phyloP scores from a whole-genome alignment of 2,329 filamentous ascomycete genomes.

The Catunica adiposa region DNA sequence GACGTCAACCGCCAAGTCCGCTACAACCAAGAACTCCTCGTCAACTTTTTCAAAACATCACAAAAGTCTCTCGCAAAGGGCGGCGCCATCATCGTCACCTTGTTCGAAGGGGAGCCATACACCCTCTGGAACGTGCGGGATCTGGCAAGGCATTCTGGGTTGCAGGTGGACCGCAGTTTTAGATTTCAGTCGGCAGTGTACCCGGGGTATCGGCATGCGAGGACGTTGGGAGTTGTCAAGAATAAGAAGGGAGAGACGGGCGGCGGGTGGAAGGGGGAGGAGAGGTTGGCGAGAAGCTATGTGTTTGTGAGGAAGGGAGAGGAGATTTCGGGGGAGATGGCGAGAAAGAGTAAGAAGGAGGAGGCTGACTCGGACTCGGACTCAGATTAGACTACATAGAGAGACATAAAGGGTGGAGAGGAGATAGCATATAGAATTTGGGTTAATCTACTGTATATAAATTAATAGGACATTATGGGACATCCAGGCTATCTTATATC shows the following conservation, averaged over 20 bases:
- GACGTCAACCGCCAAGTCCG: constrained; percentile 91
- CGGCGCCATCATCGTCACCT: constrained; percentile 58
- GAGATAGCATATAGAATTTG: not conserved
- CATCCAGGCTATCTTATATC: too few relatives aligned
- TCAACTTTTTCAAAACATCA: constrained; percentile 47
- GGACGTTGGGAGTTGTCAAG: constrained; percentile 51
- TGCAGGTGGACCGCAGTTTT: constrained; percentile 55
- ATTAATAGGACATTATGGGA: not conserved
- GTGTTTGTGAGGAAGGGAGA: constrained; percentile 46
- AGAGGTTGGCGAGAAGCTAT: constrained; percentile 37
- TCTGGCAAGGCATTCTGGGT: constrained; percentile 59
- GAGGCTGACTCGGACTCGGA: constrained; percentile 22
- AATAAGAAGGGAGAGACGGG: constrained; percentile 29
- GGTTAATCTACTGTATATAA: not conserved
- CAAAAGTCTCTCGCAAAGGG: constrained; percentile 29
- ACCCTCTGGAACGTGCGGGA: constrained; percentile 90
- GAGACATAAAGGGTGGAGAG: too few relatives aligned
- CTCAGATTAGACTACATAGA: constrained; percentile 15
- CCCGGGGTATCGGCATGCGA: constrained; percentile 56
- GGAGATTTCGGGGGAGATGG: constrained; percentile 18
- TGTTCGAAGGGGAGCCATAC: constrained; percentile 91
- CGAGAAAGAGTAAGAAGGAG: constrained; percentile 21
- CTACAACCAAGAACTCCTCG: constrained; percentile 68
- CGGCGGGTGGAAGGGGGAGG: constrained; percentile 27
- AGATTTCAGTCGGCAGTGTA: constrained; percentile 50